These are phyloP conservation scores for Steccherinum ochraceum DNA, from an alignment of 768 basidiomycete genomes.

Conservation along the genomic window DNA sequence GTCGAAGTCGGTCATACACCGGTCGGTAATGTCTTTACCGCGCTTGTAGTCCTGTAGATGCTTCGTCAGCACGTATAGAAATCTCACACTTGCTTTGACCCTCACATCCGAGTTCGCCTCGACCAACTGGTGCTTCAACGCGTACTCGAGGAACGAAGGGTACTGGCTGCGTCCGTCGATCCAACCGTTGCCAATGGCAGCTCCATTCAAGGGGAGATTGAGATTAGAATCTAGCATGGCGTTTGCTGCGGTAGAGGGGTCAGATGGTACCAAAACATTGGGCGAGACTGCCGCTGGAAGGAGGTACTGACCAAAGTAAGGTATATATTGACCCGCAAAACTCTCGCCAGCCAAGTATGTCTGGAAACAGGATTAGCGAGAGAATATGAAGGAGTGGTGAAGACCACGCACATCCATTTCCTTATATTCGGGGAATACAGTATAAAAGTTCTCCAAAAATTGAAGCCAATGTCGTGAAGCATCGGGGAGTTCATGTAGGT, in stretches of 20 bases:
- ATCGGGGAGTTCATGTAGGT: constrained; percentile 71
- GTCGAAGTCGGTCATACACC: constrained; percentile 46
- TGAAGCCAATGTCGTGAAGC: constrained; percentile 72
- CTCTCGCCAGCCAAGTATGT: constrained; percentile 96
- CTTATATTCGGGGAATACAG: constrained; percentile 84
- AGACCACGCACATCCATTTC: constrained; percentile 68
- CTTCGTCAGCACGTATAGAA: too few relatives aligned
- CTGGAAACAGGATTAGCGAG: constrained; percentile 33
- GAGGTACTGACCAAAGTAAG: constrained; percentile 69
- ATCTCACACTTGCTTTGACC: too few relatives aligned
- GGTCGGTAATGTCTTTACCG: constrained; percentile 49
- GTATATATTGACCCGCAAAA: constrained; percentile 96
- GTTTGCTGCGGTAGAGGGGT: too few relatives aligned
- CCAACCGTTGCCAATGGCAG: constrained; percentile 98
- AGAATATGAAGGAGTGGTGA: constrained; percentile 1
- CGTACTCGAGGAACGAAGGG: constrained; percentile 83
- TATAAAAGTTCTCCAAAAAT: constrained; percentile 85
- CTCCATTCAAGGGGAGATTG: constrained; percentile 60
- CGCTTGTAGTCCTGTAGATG: constrained; percentile 53
- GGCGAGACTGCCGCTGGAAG: neutral
- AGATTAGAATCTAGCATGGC: constrained; percentile 62
- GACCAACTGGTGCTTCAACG: constrained; percentile 71
- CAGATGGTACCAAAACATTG: too few relatives aligned
- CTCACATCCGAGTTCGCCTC: constrained; percentile 69
- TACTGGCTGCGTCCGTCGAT: constrained; percentile 89